Base-by-base conservation (phyloP, 108 stramenopile species). In the Mediolabrus comicus region DNA sequence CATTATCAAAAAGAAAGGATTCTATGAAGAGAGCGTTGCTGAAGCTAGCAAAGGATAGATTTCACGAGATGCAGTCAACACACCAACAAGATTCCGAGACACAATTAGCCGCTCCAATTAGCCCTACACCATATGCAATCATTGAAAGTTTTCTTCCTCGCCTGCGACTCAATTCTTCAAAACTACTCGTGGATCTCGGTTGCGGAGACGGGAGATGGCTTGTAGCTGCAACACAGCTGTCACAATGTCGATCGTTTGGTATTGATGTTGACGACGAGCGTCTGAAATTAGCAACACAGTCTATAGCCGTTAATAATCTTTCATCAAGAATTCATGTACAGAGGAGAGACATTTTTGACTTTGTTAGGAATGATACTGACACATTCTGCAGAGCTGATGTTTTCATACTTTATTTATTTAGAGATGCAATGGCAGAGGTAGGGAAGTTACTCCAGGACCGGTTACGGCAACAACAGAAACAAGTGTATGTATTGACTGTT, bases 151-250 rank as follows among this genome's bases (percentile, higher is more conserved):
- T 80, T 34, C 79, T 80, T 32, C 75, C 79, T 22, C 30, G 59
- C 34, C 74, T 83, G n/a, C 39, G 58, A 31, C 56, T 83, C 11
- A 53, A 62, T 30, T 33, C 53, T 3, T 31, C 65, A 29, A 68
- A 66, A 31, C 62, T 74, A 11, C 53, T 83, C 12, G 68, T 83
- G n/a, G 77, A 83, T 65, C 57, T 79, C 9, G 73, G 71, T 5
- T 83, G 82, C 22, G 78, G 78, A n/a, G 82, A 83, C 41, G 82
- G 82, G 11, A 43, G 82, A 24, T 83, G 82, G 82, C 54, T 83
- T 24, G 41, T 79, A n/a, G 74, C 67, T 29, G 82, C 82, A n/a
- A 31, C 68, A 17, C 34, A 52, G 33, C 49, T 66, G 22, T 63
- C 62, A 1, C 57, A 68, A 16, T 83, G 82, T 39, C 62, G 63